These are phyloP conservation scores for Russula sp. DNA, from an alignment of 768 basidiomycete genomes.

Conservation along the genomic window DNA sequence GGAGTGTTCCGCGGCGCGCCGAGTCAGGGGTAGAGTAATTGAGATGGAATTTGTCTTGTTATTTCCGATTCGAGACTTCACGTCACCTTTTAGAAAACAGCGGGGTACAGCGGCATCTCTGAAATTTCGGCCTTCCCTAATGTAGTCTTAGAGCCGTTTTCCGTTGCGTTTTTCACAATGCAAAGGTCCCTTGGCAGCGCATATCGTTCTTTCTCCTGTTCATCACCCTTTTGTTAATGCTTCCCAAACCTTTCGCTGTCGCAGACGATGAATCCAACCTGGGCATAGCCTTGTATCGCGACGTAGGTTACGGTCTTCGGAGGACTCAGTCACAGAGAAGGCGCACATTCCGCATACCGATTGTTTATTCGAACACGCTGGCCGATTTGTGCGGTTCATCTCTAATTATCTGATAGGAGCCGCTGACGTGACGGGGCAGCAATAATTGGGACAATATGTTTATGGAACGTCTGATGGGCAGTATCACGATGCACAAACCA, in stretches of 20 bases:
- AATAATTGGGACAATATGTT: constrained; percentile 73
- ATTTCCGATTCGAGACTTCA: constrained; percentile 1
- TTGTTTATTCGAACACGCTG: constrained; percentile 5
- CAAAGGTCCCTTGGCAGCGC: neutral
- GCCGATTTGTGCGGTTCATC: constrained; percentile 12
- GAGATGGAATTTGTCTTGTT: constrained; percentile 2
- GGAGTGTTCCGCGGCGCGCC: neutral
- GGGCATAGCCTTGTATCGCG: neutral
- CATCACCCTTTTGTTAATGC: neutral
- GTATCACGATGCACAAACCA: constrained; percentile 52
- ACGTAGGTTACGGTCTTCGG: constrained; percentile 5
- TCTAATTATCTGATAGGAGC: neutral
- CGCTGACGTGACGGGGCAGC: constrained; percentile 32
- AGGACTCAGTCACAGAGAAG: neutral
- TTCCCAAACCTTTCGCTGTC: neutral
- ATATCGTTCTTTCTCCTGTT: neutral
- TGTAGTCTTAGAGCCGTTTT: neutral
- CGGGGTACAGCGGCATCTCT: neutral
- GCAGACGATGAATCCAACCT: neutral
- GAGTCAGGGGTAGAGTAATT: neutral
- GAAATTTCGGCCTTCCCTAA: constrained; percentile 1
- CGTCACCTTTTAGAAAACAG: constrained; percentile 2
- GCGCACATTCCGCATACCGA: constrained; percentile 10
- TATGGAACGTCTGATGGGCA: constrained; percentile 41
- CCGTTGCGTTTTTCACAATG: neutral